phyloP scores from a whole-genome alignment of 2,329 filamentous ascomycete genomes.

The Fusarium sp. region DNA sequence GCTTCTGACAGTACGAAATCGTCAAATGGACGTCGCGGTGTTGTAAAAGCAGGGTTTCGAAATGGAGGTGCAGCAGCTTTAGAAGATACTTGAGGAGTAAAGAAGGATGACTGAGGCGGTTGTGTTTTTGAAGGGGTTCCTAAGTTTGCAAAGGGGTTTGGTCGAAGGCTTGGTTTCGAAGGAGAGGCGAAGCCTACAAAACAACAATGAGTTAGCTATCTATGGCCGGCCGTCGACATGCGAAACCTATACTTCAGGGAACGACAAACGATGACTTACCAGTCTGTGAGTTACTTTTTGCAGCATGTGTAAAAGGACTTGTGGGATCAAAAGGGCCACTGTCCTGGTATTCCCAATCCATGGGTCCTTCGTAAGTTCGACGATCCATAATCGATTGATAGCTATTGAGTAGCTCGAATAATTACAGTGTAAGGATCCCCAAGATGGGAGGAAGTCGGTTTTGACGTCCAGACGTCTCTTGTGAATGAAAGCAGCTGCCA shows the following conservation, averaged over 20 bases:
- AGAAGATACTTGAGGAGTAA: constrained; percentile 60
- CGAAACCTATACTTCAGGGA: not conserved
- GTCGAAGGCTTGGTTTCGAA: constrained; percentile 52
- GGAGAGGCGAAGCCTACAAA: constrained; percentile 56
- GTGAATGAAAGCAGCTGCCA: constrained; percentile 26
- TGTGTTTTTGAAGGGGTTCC: constrained; percentile 59
- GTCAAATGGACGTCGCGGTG: constrained; percentile 70
- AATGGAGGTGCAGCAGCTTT: constrained; percentile 65
- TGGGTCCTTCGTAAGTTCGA: constrained; percentile 70
- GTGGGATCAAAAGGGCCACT: constrained; percentile 70
- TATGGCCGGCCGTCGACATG: not conserved
- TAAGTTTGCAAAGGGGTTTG: constrained; percentile 55
- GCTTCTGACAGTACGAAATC: constrained; percentile 66
- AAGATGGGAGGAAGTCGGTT: constrained; percentile 1
- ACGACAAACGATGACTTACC: constrained; percentile 53
- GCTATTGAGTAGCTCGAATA: constrained; percentile 24
- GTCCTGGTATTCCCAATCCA: constrained; percentile 76
- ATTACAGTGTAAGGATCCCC: constrained; percentile 14
- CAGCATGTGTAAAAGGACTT: constrained; percentile 71
- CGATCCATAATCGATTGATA: constrained; percentile 60
- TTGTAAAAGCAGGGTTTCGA: constrained; percentile 74
- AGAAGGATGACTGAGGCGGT: constrained; percentile 60
- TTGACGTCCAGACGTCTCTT: constrained; percentile 21
- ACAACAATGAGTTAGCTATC: constrained; percentile 36
- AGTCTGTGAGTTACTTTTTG: constrained; percentile 57